Evolutionary conservation across 345 rosid genomes (phyloP).

Genomic region (Bruguiera parviflora): DNA sequence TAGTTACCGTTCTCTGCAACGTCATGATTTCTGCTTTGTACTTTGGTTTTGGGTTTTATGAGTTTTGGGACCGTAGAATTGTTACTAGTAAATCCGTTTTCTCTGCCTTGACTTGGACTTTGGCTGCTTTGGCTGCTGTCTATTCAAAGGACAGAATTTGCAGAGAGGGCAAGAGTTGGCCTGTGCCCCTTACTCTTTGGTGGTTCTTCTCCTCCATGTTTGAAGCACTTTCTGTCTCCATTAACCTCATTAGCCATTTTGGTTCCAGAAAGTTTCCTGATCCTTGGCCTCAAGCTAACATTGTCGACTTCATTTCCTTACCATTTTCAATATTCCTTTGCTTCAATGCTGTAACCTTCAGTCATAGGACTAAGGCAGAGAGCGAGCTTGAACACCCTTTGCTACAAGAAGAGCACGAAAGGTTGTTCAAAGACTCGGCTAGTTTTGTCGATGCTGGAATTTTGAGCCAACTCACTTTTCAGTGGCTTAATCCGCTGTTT

Average conservation of each 20-base stretch:
- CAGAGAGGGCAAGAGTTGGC: slow-evolving; percentile 35
- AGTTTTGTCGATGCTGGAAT: slow-evolving; percentile 38
- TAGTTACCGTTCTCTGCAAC: slow-evolving; percentile 25
- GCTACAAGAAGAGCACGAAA: slow-evolving; percentile 22
- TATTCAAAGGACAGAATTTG: slow-evolving; percentile 20
- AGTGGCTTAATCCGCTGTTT: slow-evolving; percentile 60
- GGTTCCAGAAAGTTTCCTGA: slow-evolving; percentile 21
- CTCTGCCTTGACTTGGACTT: slow-evolving; percentile 38
- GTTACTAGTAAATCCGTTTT: slow-evolving; percentile 18
- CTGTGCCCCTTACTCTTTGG: slow-evolving; percentile 47
- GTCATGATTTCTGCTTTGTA: slow-evolving; percentile 25
- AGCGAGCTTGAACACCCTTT: slow-evolving; percentile 33
- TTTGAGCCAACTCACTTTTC: slow-evolving; percentile 46
- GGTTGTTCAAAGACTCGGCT: slow-evolving; percentile 9
- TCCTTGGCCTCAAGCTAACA: slow-evolving; percentile 24
- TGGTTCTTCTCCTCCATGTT: slow-evolving; percentile 41
- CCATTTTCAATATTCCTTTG: slow-evolving; percentile 41
- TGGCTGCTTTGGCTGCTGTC: slow-evolving; percentile 30
- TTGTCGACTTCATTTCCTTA: slow-evolving; percentile 40
- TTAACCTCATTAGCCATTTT: slow-evolving; percentile 21
- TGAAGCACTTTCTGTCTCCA: slow-evolving; percentile 24
- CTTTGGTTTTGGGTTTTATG: slow-evolving; percentile 35
- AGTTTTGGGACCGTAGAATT: slow-evolving; percentile 22
- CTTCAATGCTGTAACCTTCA: slow-evolving; percentile 19
- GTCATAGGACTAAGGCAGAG: slow-evolving; percentile 2